Evolutionary conservation across 2,329 filamentous ascomycete species (phyloP).

Genomic region (Beauveria brongniartii): DNA sequence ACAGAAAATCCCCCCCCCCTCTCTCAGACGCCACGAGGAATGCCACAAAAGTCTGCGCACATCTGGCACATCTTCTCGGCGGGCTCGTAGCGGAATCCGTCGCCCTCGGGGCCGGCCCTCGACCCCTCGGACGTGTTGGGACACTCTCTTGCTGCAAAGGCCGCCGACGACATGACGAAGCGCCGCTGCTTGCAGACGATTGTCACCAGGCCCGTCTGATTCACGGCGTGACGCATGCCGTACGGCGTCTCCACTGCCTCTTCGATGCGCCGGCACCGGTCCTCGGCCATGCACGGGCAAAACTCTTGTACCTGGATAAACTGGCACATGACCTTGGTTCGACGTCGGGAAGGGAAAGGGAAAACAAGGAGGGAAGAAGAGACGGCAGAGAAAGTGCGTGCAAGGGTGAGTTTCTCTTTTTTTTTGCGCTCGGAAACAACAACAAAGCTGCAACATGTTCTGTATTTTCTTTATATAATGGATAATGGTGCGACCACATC

Average conservation of each 20-base stretch:
- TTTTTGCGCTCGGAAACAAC: no score
- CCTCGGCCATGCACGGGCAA: not conserved
- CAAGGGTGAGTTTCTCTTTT: not conserved
- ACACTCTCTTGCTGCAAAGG: not conserved
- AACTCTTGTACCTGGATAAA: conserved; percentile 5
- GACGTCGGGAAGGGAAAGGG: not conserved
- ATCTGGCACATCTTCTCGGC: not conserved
- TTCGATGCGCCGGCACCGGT: not conserved
- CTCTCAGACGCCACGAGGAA: not conserved
- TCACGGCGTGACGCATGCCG: not conserved
- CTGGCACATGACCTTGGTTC: not conserved
- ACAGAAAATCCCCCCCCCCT: no score
- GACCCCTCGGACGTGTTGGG: conserved; percentile 3
- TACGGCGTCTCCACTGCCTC: not conserved
- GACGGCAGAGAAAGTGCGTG: not conserved
- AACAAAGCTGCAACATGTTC: not conserved
- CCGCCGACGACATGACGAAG: conserved; percentile 4
- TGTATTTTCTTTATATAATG: not conserved
- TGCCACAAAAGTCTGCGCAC: conserved; percentile 1
- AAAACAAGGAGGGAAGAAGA: not conserved
- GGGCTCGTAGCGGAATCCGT: not conserved
- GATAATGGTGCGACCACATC: not conserved
- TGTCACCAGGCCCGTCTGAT: not conserved
- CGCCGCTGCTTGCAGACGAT: conserved; percentile 1
- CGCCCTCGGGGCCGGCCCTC: not conserved